Base-by-base conservation (phyloP, 805 yeast species). In the Saturnispora diversa region DNA sequence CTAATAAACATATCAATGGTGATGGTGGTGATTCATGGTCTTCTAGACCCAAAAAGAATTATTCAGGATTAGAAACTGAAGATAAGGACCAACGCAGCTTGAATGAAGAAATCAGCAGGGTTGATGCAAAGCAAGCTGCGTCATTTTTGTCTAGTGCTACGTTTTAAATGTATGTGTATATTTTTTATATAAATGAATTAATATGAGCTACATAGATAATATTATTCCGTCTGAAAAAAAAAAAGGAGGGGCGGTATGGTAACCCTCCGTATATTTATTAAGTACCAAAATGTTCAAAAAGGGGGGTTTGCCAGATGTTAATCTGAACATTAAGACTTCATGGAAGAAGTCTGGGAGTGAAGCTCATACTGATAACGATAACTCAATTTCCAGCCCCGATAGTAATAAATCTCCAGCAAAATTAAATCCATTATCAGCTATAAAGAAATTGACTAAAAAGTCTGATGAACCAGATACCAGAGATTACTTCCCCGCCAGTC, bases 41-140 rank as follows among this genome's bases (percentile, higher is more conserved):
- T 40, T 54, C 61, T 7, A 49, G 66, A 33, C 54, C 56, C 4
- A 58, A 53, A 37, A 58, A 55, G 41, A 47, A 34, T 43, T 27
- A 44, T 42, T 7, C 23, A 19, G 35, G 20, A 28, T 17, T 30
- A 29, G 20, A 16, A 8, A 25, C 24, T 13, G 15, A 16, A 21
- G n/a, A 7, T 9, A 27, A 13, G 13, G 28, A 6, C 2, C 32
- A 26, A 23, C 27, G 10, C 20, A 42, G 26, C 38, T 22, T 40
- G 1, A 27, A 30, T 30, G 51, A 46, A 2, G 51, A 48, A 19
- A 36, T 49, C 4, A 21, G 46, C 3, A 65, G 63, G 5, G 72
- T 86, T 5, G 90, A 85, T 59, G 94, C 95, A 0, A 76, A 75
- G 45, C 79, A 77, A 51, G 97, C 95, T 1, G 97, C 95, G 1